A percentile compares a stretch with the other conserved stretches of the same genome.
These are phyloP conservation scores for Tolypocladium tundrense DNA, from an alignment of 2,329 filamentous ascomycete genomes.

Conservation along the genomic window DNA sequence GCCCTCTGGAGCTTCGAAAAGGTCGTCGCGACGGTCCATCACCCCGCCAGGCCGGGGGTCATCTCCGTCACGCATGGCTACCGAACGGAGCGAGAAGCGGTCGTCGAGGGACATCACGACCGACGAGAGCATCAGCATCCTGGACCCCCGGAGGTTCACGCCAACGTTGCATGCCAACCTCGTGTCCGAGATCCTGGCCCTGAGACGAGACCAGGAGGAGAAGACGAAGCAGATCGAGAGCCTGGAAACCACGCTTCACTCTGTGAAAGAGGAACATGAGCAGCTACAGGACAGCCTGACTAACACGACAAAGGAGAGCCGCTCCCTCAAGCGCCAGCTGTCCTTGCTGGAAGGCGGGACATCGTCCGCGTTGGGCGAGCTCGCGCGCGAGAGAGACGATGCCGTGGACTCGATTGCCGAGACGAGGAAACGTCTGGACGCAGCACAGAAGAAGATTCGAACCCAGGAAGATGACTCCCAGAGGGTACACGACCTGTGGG, in stretches of 20 bases:
- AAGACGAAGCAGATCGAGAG: constrained; percentile 80
- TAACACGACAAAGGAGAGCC: constrained; percentile 61
- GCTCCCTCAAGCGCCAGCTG: constrained; percentile 75
- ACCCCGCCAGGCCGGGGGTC: constrained; percentile 51
- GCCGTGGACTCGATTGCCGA: constrained; percentile 65
- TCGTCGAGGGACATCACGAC: constrained; percentile 47
- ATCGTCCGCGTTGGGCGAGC: constrained; percentile 71
- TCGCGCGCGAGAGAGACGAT: constrained; percentile 78
- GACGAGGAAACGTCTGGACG: constrained; percentile 66
- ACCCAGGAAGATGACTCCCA: constrained; percentile 75
- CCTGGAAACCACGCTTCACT: constrained; percentile 66
- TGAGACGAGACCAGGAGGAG: constrained; percentile 83
- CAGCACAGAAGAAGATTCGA: constrained; percentile 65
- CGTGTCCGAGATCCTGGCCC: constrained; percentile 82
- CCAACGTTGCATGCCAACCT: constrained; percentile 90
- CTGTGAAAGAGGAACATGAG: constrained; percentile 65
- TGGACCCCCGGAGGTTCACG: constrained; percentile 88
- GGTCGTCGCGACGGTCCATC: constrained; percentile 51
- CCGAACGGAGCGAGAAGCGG: constrained; percentile 34
- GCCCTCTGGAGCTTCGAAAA: constrained; percentile 51
- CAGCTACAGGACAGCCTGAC: constrained; percentile 51
- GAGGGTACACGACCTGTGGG: constrained; percentile 70
- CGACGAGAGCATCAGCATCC: constrained; percentile 61
- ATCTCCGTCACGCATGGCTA: constrained; percentile 43
- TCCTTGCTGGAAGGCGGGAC: constrained; percentile 81